Evolutionary conservation across 1,139 yeast species (phyloP), one percentile per base, ranked within the genome.

Genomic region (Torulaspora globosa): DNA sequence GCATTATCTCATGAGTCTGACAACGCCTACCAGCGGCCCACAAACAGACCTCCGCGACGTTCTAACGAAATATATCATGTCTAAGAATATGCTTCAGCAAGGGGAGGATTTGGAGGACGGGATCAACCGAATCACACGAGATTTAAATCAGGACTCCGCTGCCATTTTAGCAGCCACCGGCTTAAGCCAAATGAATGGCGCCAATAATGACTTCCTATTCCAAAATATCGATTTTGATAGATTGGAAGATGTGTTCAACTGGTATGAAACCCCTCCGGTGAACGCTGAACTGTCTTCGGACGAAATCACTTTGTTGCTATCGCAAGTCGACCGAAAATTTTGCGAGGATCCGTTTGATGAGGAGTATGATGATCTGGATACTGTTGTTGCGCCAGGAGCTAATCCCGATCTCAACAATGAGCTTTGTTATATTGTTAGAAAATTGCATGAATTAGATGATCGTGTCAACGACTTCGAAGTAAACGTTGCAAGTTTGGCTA

Each of bases 1-100:
- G 51, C 78, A 77, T 39, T 82, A 82, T 58, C 71, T 87, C 41
- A 74, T 72, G 60, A 61, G 65, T 29, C 44, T 71, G 34, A 67
- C 67, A 3, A 56, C 63, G 10, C 66, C 67, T 12, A 62, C 67
- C 1, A 59, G 54, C 46, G 66, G 67, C 2, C 67, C 66, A 3
- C 66, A 61, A 43, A 62, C 65, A 3, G 62, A 62, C 42, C 60
- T 62, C 8, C 55, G 56, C 24, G 67, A 63, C 31, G 58, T 63
- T 16, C 47, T 63, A 27, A 55, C 63, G 2, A 60, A 62, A 34
- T 63, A 62, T 39, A 54, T 64, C 24, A 51, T 57, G 9, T 41
- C 62, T 5, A 61, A 61, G 39, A 58, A 61, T 32, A 41, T 63
- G 28, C 39, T 63, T 5, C 50, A 48, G 24, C 55, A 52, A 9